Percentiles rank a stretch among this genome's conserved stretches.
These are phyloP conservation scores for Sambucus nigra DNA, from an alignment of 129 eudicot genomes.

Conservation along the genomic window DNA sequence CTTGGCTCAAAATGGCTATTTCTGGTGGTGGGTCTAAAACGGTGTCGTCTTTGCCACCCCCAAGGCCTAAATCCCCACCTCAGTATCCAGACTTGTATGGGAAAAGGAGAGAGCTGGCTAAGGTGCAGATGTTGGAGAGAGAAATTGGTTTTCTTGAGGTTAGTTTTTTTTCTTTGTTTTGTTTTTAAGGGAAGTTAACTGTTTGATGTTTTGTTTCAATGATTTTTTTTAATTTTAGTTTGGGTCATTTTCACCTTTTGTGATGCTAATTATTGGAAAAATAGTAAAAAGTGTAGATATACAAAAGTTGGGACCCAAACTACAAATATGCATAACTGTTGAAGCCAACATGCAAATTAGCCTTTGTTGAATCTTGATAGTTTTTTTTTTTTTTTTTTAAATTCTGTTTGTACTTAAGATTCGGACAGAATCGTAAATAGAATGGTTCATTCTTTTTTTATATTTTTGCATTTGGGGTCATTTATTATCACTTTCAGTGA, in stretches of 20 bases:
- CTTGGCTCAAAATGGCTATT: constrained; percentile 17
- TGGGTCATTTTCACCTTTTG: not conserved
- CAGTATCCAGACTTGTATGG: constrained; percentile 66
- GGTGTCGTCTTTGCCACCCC: constrained; percentile 40
- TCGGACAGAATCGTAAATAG: too few relatives aligned
- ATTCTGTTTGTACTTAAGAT: too few relatives aligned
- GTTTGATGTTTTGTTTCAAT: constrained; percentile 5
- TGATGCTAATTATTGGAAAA: too few relatives aligned
- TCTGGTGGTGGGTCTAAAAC: constrained; percentile 11
- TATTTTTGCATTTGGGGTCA: too few relatives aligned
- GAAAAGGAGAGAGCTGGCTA: constrained; percentile 71
- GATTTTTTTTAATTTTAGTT: not conserved
- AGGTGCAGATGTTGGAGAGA: constrained; percentile 63
- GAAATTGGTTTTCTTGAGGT: constrained; percentile 81
- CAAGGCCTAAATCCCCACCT: constrained; percentile 88
- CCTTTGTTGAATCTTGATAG: too few relatives aligned
- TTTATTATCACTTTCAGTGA: too few relatives aligned
- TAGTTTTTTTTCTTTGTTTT: not conserved
- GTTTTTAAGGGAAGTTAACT: not conserved
- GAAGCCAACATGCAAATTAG: too few relatives aligned
- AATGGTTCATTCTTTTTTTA: too few relatives aligned
- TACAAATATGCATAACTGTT: too few relatives aligned
- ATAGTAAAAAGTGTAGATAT: too few relatives aligned
- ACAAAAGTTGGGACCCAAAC: too few relatives aligned
- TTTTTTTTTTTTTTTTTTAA: too few relatives aligned